Base-by-base conservation (phyloP, 2,329 filamentous ascomycete genomes). In the Ceratocystis papillata region DNA sequence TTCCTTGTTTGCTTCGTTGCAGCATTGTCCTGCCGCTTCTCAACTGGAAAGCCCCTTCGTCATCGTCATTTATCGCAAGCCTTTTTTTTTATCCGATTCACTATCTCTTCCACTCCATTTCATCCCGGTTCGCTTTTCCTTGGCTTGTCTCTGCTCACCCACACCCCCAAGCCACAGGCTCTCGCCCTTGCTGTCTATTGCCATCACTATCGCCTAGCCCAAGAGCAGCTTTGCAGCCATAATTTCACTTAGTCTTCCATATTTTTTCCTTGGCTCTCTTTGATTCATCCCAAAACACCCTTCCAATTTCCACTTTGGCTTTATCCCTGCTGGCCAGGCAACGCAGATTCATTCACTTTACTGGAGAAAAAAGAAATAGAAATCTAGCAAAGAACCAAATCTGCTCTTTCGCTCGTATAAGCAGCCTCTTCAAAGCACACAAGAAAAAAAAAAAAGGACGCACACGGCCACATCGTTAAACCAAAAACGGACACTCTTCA, bases 221-320 rank as follows among this genome's bases (percentile, higher is more conserved):
- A 53, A 53, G 20, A 53, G 20, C 25, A 4, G 25, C 33, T n/a
- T 59, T 37, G 28, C 28, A 37, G 55, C 25, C 55, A 59, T n/a
- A 59, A 59, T 33, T 37, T 59, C 17, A 59, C 33, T 30, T 33
- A 8, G 25, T n/a, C 37, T 41, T 41, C 37, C 37, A 15, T 41
- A 5, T 59, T 37, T 59, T n/a, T 59, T 59, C 33, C 55, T n/a
- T 37, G 55, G 55, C 25, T 41, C 55, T 59, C 55, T 53, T 53
- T 33, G 25, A 59, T 59, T 20, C 55, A 59, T 37, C 55, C 28
- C 55, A 59, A 59, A 30, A 59, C 55, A 59, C 55, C 55, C 55
- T 59, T 59, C 55, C 55, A 59, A 59, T 59, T 59, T 59, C 55
- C 55, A 59, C 55, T 5, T 59, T 59, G 25, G 28, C 55, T 10